Evolutionary conservation across 345 rosid species (phyloP).

Genomic region (Stellera chamaejasme): DNA sequence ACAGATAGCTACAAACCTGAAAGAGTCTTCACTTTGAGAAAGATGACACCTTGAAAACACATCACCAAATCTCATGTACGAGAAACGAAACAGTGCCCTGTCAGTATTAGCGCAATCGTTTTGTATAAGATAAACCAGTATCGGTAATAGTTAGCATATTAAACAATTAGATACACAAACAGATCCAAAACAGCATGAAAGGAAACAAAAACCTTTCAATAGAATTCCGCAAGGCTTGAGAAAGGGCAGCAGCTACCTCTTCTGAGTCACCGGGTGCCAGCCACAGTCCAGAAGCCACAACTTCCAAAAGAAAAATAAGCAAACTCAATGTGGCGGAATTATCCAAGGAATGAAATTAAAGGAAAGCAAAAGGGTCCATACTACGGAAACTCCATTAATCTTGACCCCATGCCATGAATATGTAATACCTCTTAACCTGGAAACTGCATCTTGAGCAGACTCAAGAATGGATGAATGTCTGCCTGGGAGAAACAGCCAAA

Average conservation of each 20-base stretch:
- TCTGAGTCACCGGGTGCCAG: slow-evolving; percentile 97
- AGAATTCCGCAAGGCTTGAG: slow-evolving; percentile 79
- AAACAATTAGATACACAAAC: background rate
- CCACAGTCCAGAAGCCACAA: slow-evolving; percentile 94
- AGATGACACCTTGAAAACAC: slow-evolving; percentile 80
- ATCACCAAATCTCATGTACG: slow-evolving; percentile 94
- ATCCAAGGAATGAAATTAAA: slow-evolving; percentile 1
- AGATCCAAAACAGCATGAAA: slow-evolving; percentile 10
- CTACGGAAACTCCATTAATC: background rate
- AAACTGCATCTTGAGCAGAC: slow-evolving; percentile 71
- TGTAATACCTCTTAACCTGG: slow-evolving; percentile 73
- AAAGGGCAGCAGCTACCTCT: slow-evolving; percentile 91
- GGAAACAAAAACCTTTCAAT: slow-evolving; percentile 68
- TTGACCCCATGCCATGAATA: background rate
- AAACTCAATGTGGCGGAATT: slow-evolving; percentile 1
- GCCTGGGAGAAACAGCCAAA: slow-evolving; percentile 97
- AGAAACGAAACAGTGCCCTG: slow-evolving; percentile 66
- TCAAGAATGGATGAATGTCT: slow-evolving; percentile 59
- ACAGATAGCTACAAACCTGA: slow-evolving; percentile 39
- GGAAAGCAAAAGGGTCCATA: slow-evolving; percentile 6
- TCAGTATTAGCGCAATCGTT: slow-evolving; percentile 18
- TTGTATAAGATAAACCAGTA: too few relatives aligned
- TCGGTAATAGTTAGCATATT: too few relatives aligned
- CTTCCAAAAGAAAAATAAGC: slow-evolving; percentile 32
- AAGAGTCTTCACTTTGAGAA: slow-evolving; percentile 60